Evolutionary conservation across 768 basidiomycete species (phyloP), one percentile per base, ranked within the genome.

Genomic region (Boletellus ananas): DNA sequence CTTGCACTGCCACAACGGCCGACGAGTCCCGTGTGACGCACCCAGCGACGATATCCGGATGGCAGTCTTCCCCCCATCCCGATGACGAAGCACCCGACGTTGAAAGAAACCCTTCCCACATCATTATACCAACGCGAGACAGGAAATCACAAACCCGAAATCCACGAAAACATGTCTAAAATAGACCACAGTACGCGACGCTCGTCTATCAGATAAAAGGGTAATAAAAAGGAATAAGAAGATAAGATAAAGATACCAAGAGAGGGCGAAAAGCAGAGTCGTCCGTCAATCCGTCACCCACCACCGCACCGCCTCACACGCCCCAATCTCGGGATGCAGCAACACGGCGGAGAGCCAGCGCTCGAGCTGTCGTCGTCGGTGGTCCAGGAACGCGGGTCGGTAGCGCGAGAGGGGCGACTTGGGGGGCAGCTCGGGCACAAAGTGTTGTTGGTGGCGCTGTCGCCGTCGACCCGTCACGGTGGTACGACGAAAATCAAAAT

Each of bases 311-410:
- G 75, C 78, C 45, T 80, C 74, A 39, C 75, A 79, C 0, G 78
- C 79, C 2, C 86, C 86, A 7, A 87, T 70, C 43, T 88, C 85
- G 4, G 86, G 86, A 56, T 88, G 85, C 1, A 88, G 68, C 0
- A 88, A 60, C 2, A 87, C 75, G 0, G 77, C 65, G 0, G 79
- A 75, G 3, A 89, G 79, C 83, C 84, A 89, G 49, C 79, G 77
- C 61, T 87, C 79, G 3, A 87, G 71, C 12, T 74, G 72, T 33
- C 78, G 74, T 8, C 84, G 72, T 11, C 86, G 74, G 12, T 73
- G 74, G 43, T 87, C 84, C 3, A 88, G 77, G 65, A 89, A 88
- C 0, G 77, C 78, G 0, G 81, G 78, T 11, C 87, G 72, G 59
- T 84, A 87, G 20, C 81, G 79, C 1, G 85, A 75, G 0, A 87